Conservation (phyloP, 148 eudicot species). For the Silene uniflora region DNA sequence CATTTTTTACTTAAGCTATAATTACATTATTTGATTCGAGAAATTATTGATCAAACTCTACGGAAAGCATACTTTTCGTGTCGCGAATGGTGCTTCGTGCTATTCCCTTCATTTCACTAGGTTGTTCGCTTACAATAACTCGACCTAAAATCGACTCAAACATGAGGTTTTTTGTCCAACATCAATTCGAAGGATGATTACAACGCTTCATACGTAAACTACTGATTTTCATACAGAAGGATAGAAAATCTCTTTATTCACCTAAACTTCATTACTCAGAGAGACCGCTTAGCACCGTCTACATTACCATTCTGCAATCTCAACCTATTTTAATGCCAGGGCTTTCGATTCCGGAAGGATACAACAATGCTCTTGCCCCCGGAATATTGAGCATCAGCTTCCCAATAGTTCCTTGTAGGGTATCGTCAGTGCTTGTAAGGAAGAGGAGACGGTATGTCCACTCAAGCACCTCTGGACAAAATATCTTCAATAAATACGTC, state of each 20-base stretch:
- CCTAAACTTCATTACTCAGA: background rate
- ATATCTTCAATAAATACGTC: constrained; percentile 25
- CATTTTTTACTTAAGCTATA: no score
- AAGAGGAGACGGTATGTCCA: constrained; percentile 31
- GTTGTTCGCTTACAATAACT: no score
- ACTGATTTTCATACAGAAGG: background rate
- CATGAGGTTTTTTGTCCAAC: no score
- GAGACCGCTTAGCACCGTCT: background rate
- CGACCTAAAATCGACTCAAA: no score
- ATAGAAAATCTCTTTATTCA: constrained; percentile 1
- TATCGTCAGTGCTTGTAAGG: constrained; percentile 13
- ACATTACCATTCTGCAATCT: background rate
- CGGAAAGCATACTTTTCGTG: no score
- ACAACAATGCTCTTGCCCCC: constrained; percentile 21
- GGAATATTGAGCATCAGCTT: constrained; percentile 16
- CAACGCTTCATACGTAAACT: background rate
- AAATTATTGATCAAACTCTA: no score
- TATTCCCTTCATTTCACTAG: no score
- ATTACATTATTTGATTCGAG: no score
- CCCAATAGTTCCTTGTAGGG: constrained; percentile 11
- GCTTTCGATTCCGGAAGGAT: constrained; percentile 19
- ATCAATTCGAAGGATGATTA: no score
- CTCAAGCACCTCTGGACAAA: constrained; percentile 34
- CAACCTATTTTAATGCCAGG: constrained; percentile 20
- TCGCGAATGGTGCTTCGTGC: no score